Evolutionary conservation across 2,329 filamentous ascomycete genomes (phyloP).

Genomic region (Apiospora koreana): DNA sequence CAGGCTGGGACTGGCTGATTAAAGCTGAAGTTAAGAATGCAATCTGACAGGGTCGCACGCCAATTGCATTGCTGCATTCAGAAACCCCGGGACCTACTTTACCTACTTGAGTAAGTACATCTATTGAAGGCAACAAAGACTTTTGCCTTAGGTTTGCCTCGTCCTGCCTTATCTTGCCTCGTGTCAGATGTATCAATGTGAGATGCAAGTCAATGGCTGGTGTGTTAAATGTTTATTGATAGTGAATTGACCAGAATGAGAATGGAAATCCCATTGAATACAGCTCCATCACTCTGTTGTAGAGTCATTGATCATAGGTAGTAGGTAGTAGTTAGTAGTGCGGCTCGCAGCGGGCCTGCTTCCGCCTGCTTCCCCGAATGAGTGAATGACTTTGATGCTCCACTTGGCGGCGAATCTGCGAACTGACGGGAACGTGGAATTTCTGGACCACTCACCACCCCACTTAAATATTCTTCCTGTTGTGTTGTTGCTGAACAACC

Average conservation of each 20-base stretch:
- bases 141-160: not conserved
- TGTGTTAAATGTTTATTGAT: too few species aligned
- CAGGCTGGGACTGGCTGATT: too few species aligned
- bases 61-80: not conserved
- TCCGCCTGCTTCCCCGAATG: not conserved
- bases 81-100: not conserved
- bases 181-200: not conserved
- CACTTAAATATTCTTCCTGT: not conserved
- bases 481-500: not conserved
- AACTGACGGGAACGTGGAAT: constrained; percentile 4
- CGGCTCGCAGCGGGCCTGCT: not conserved
- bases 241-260: too few species aligned
- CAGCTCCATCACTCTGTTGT: too few species aligned
- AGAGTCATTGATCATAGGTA: too few species aligned
- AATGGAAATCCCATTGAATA: too few species aligned
- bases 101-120: not conserved
- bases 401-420: constrained; percentile 7
- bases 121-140: not conserved
- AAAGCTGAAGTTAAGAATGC: not conserved
- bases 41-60: not conserved
- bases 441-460: not conserved
- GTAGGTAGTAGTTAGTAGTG: not conserved
- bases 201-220: not conserved
- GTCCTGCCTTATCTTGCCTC: not conserved
- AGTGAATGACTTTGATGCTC: not conserved